Evolutionary conservation across 371 early-diverging fungal genomes (phyloP).

Genomic region (Apophysomyces sp.): DNA sequence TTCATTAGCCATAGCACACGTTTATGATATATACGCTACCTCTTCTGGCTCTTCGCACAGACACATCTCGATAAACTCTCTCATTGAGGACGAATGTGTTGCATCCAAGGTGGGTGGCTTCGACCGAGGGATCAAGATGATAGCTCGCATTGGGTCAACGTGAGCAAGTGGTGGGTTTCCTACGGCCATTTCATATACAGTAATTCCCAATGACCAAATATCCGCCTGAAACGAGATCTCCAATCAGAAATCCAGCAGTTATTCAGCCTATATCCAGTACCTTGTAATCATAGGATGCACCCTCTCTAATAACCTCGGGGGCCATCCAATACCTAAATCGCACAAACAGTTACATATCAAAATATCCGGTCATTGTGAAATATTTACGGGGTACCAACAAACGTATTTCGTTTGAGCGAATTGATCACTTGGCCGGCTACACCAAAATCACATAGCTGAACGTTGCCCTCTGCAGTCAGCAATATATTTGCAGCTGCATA

Average conservation of each 20-base stretch:
- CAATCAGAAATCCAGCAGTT: not conserved
- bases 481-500: constrained; percentile 85
- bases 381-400: constrained; percentile 85
- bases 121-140: constrained; percentile 81
- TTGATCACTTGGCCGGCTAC: constrained; percentile 76
- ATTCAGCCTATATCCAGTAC: constrained; percentile 20
- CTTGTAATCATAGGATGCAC: constrained; percentile 76
- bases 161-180: constrained; percentile 95
- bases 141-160: constrained; percentile 88
- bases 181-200: constrained; percentile 93
- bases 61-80: constrained; percentile 89
- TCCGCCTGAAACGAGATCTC: constrained; percentile 56
- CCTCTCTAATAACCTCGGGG: constrained; percentile 87
- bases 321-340: constrained; percentile 81
- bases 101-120: constrained; percentile 76
- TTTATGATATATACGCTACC: constrained; percentile 29
- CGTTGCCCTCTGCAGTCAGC: constrained; percentile 85
- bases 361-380: constrained; percentile 27
- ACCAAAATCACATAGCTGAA: constrained; percentile 95
- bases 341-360: not conserved
- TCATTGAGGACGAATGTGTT: constrained; percentile 70
- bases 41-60: constrained; percentile 86
- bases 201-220: constrained; percentile 95
- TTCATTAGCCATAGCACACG: not conserved
- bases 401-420: constrained; percentile 77